These are phyloP conservation scores for Yamadazyma songkhlaensis DNA, from an alignment of 1,139 yeast species.

Conservation along the genomic window DNA sequence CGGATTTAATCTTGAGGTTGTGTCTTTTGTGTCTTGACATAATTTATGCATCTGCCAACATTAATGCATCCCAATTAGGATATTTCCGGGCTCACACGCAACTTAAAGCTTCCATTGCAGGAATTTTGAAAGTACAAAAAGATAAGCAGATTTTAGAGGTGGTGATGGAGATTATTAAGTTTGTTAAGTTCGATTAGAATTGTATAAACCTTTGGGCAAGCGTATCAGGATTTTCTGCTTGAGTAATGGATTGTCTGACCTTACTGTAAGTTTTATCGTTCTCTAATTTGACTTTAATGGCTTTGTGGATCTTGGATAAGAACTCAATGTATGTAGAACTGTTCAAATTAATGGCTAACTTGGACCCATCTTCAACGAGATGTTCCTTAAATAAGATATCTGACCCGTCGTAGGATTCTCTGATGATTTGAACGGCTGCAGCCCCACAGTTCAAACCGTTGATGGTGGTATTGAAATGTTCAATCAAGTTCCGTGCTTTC, in stretches of 20 bases:
- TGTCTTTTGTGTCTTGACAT: slow-evolving; percentile 32
- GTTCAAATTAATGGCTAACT: slow-evolving; percentile 23
- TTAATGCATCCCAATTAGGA: slow-evolving; percentile 7
- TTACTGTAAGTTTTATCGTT: slow-evolving; percentile 36
- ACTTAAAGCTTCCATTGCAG: slow-evolving; percentile 20
- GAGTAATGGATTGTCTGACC: slow-evolving; percentile 28
- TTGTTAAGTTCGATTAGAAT: slow-evolving; percentile 22
- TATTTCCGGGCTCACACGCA: slow-evolving; percentile 13
- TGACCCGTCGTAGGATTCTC: slow-evolving; percentile 65
- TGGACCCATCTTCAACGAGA: slow-evolving; percentile 67
- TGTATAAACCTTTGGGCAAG: slow-evolving; percentile 42
- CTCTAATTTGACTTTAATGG: slow-evolving; percentile 54
- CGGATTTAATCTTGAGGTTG: slow-evolving; percentile 34
- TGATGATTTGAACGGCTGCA: slow-evolving; percentile 56
- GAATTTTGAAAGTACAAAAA: slow-evolving; percentile 13
- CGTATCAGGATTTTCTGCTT: slow-evolving; percentile 30
- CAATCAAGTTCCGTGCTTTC: slow-evolving; percentile 64
- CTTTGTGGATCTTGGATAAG: slow-evolving; percentile 58
- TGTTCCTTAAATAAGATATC: slow-evolving; percentile 56
- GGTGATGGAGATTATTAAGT: slow-evolving; percentile 19
- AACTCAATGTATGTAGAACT: slow-evolving; percentile 61
- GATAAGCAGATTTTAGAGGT: slow-evolving; percentile 18
- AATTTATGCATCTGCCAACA: slow-evolving; percentile 22
- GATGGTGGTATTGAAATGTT: slow-evolving; percentile 44
- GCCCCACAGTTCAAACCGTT: slow-evolving; percentile 30